A percentile compares a stretch with the other conserved stretches of the same genome.
phyloP scores from a whole-genome alignment of 2,329 filamentous ascomycete genomes.

The Xylaria sp. region DNA sequence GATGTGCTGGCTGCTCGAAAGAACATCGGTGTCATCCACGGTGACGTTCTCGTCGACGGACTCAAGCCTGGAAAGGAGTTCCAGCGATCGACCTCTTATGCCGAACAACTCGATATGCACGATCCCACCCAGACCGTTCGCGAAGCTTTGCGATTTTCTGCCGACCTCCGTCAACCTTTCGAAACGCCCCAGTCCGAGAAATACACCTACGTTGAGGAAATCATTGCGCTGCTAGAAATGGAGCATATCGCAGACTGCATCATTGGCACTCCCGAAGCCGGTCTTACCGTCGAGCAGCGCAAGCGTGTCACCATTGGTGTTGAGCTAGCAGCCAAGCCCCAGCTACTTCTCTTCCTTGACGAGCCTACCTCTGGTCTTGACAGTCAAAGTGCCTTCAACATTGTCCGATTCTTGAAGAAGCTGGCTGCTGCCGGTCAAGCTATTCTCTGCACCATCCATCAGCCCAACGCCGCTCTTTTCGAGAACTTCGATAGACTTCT shows the following conservation, averaged over 20 bases:
- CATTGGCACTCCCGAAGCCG: conserved; percentile 68
- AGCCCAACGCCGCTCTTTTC: conserved; percentile 84
- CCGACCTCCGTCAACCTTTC: conserved; percentile 63
- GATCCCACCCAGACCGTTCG: conserved; percentile 67
- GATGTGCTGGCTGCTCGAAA: conserved; percentile 72
- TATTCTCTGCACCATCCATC: conserved; percentile 89
- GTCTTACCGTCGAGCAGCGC: conserved; percentile 69
- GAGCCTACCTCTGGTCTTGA: conserved; percentile 80
- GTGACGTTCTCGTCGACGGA: conserved; percentile 64
- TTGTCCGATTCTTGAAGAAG: conserved; percentile 78
- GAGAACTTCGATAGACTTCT: conserved; percentile 87
- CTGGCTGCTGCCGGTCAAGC: conserved; percentile 81
- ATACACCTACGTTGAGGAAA: conserved; percentile 65
- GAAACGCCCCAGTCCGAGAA: conserved; percentile 61
- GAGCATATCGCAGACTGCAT: conserved; percentile 64
- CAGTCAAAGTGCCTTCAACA: conserved; percentile 75
- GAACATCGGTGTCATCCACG: conserved; percentile 65
- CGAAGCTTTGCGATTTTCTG: conserved; percentile 68
- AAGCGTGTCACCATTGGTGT: conserved; percentile 90
- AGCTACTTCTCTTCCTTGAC: conserved; percentile 77
- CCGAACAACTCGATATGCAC: conserved; percentile 67
- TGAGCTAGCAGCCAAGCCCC: conserved; percentile 82
- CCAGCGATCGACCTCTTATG: conserved; percentile 66
- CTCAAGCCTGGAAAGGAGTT: conserved; percentile 63
- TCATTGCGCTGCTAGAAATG: conserved; percentile 64